Base-by-base conservation (phyloP, 73 alveolate genomes). In the Paramecium bursaria region DNA sequence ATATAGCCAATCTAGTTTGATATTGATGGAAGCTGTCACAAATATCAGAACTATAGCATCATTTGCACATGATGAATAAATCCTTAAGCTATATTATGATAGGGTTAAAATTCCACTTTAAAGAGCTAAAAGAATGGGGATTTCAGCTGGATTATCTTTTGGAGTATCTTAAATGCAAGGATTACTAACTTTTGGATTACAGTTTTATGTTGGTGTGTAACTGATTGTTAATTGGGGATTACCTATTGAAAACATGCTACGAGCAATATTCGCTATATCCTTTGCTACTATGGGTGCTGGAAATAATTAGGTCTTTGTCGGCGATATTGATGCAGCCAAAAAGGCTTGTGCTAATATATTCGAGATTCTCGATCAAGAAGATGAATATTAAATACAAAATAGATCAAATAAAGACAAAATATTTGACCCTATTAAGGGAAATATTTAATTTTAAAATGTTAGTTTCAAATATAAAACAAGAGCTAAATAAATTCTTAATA, bases 251-350 rank as follows among this genome's bases (percentile, higher is more conserved):
- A 90, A 93, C 31, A 76, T 91, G 75, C 86, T 91, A 30, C 26
- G 80, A 19, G 92, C 98, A 13, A 88, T 93, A 11, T 89, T 88
- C 75, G 94, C 96, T 5, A 86, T 91, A 75, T 57, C 92, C 87
- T 93, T 91, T 55, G 97, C 94, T n/a, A 87, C 97, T 1, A 76
- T 90, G 55, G 97, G 94, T n/a, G 93, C 92, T 39, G 96, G 97
- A 0, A 76, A 87, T 26, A 94, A 95, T 25, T 79, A 90, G n/a
- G 88, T 85, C 22, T 90, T 75, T 51, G 96, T 91, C 9, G 93
- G 95, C 57, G 98, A 90, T 21, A 85, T 86, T 29, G 93, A 74
- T 14, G 96, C 98, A 0, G 96, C 95, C 11, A 46, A 53, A 26
- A 87, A 60, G 26, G 85, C 94, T 48, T 91, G 89, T 51, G 48